Conservation (phyloP, 2,329 filamentous ascomycete species). For the Scolecobasidium constrictum region DNA sequence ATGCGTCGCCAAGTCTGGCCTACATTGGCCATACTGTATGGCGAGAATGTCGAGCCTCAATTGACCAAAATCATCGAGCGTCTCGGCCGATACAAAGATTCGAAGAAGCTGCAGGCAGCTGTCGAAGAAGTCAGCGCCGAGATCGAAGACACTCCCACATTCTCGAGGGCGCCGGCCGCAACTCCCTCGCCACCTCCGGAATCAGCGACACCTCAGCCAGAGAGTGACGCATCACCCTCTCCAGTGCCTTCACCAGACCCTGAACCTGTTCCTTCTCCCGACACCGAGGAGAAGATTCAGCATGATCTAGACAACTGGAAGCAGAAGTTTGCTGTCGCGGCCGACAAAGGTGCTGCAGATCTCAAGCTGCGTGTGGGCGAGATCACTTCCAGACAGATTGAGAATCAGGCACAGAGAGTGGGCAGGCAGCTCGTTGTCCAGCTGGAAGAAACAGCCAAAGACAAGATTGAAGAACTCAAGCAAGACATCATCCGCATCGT, state of each 20-base stretch:
- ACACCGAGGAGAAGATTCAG: slow-evolving; percentile 48
- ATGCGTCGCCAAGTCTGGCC: slow-evolving; percentile 72
- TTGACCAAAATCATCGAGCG: slow-evolving; percentile 84
- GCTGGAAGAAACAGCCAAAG: slow-evolving; percentile 55
- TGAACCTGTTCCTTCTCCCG: not conserved
- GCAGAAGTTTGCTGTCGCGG: slow-evolving; percentile 73
- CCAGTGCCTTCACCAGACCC: slow-evolving; percentile 14
- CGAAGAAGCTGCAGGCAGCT: slow-evolving; percentile 50
- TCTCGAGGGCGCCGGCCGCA: slow-evolving; percentile 10
- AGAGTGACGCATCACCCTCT: slow-evolving; percentile 13
- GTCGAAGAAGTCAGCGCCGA: slow-evolving; percentile 35
- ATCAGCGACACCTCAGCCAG: not conserved
- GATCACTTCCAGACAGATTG: slow-evolving; percentile 62
- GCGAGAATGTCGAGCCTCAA: slow-evolving; percentile 91
- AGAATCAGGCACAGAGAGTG: slow-evolving; percentile 52
- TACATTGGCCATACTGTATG: slow-evolving; percentile 66
- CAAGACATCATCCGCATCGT: slow-evolving; percentile 49
- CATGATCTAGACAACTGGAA: slow-evolving; percentile 80
- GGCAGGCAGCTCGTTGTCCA: slow-evolving; percentile 57
- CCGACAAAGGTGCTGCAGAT: slow-evolving; percentile 70
- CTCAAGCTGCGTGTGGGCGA: slow-evolving; percentile 52
- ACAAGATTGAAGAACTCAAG: slow-evolving; percentile 56
- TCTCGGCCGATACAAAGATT: slow-evolving; percentile 63
- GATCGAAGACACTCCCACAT: not conserved
- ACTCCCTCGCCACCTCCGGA: slow-evolving; percentile 15